These are phyloP conservation scores for Conticribra guillardii DNA, from an alignment of 108 stramenopile species.

Conservation along the genomic window DNA sequence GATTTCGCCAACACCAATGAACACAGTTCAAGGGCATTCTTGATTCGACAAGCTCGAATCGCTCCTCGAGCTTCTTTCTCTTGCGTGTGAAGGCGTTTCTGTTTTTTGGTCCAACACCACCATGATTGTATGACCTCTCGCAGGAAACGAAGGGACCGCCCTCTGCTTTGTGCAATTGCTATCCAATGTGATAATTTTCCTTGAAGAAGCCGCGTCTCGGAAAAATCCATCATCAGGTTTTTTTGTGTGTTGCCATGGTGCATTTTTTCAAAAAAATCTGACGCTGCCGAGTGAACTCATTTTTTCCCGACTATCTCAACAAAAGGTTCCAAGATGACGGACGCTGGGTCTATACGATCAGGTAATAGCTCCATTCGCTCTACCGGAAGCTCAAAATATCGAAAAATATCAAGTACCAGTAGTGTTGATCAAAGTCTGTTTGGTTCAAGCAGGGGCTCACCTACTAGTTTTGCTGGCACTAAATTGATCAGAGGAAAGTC, in stretches of 20 bases:
- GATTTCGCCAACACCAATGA: background rate
- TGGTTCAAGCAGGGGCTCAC: slow-evolving; percentile 26
- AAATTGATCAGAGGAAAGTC: slow-evolving; percentile 5
- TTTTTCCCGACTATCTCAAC: no score
- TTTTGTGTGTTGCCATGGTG: no score
- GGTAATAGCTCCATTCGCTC: slow-evolving; percentile 39
- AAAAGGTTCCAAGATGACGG: slow-evolving; percentile 7
- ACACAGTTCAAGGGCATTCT: background rate
- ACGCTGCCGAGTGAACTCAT: no score
- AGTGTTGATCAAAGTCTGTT: slow-evolving; percentile 55
- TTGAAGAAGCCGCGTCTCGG: background rate
- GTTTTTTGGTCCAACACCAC: background rate
- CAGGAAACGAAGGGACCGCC: background rate
- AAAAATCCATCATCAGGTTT: no score
- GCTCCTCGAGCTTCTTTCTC: slow-evolving; percentile 3
- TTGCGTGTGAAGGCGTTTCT: background rate
- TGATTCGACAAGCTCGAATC: slow-evolving; percentile 7
- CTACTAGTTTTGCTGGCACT: background rate
- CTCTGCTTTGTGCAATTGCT: background rate
- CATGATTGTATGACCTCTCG: slow-evolving; percentile 3
- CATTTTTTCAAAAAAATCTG: no score
- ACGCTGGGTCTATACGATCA: slow-evolving; percentile 26
- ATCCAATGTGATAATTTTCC: slow-evolving; percentile 5
- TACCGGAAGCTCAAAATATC: slow-evolving; percentile 39
- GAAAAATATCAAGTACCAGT: slow-evolving; percentile 40